Percentiles rank a stretch among this genome's conserved stretches.
These are phyloP conservation scores for Conoideocrella luteorostrata DNA, from an alignment of 2,329 filamentous ascomycete genomes.

Conservation along the genomic window DNA sequence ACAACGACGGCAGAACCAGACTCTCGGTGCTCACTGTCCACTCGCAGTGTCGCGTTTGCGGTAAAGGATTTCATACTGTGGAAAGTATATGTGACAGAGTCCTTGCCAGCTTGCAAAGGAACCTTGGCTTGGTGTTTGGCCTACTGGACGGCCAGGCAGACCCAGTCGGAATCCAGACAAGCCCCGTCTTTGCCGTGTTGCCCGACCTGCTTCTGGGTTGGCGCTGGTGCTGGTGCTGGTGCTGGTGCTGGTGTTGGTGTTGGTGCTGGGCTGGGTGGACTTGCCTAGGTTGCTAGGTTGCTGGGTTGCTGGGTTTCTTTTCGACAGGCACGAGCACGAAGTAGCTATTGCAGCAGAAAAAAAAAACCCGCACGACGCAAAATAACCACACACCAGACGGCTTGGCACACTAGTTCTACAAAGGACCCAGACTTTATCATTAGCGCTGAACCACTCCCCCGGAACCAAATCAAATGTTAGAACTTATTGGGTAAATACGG, in stretches of 20 bases:
- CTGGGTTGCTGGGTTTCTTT: too few species aligned
- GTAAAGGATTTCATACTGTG: not conserved
- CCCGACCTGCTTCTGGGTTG: too few species aligned
- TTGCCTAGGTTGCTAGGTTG: too few species aligned
- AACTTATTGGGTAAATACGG: not conserved
- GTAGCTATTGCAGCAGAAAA: too few species aligned
- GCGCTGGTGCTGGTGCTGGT: too few species aligned
- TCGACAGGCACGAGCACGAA: too few species aligned
- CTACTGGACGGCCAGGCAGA: not conserved
- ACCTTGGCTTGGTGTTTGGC: too few species aligned
- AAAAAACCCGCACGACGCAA: not conserved
- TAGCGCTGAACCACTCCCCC: conserved; percentile 8
- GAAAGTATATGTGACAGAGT: too few species aligned
- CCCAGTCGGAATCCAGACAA: not conserved
- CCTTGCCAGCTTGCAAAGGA: not conserved
- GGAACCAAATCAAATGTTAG: conserved; percentile 9
- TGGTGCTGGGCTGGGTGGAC: too few species aligned
- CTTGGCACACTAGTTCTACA: not conserved
- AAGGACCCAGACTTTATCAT: too few species aligned
- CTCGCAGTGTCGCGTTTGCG: not conserved
- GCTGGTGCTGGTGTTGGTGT: too few species aligned
- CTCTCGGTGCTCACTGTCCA: conserved; percentile 6
- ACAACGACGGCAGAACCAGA: conserved; percentile 6
- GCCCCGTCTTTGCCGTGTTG: too few species aligned
- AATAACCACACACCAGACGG: not conserved